These are phyloP conservation scores for Annona cherimola DNA, from an alignment of 164 flowering plant genomes.

Conservation along the genomic window DNA sequence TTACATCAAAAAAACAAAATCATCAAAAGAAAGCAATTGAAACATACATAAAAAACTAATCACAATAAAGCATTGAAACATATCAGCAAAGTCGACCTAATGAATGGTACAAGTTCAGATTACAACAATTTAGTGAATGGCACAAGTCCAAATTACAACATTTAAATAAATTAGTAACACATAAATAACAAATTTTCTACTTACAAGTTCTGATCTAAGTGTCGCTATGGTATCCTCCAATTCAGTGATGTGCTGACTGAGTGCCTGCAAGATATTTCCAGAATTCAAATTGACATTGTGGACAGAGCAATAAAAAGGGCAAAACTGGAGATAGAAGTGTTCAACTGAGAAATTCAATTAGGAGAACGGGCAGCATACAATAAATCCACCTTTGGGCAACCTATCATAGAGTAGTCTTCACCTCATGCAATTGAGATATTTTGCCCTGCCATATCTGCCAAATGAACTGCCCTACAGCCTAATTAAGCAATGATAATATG, in stretches of 20 bases:
- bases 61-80: too few species aligned
- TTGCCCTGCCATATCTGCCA: too few species aligned
- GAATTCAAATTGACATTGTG: neutral
- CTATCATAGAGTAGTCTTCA: neutral
- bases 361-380: neutral
- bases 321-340: neutral
- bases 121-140: neutral
- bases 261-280: slow-evolving; percentile 57
- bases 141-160: neutral
- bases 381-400: neutral
- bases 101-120: neutral
- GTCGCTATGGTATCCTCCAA: slow-evolving; percentile 70
- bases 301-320: neutral
- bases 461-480: too few species aligned
- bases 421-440: too few species aligned
- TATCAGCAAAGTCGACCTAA: too few species aligned
- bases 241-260: slow-evolving; percentile 84
- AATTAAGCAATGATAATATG: too few species aligned
- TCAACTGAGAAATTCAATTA: neutral
- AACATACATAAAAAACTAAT: too few species aligned
- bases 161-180: too few species aligned
- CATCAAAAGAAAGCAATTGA: neutral
- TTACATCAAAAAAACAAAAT: neutral
- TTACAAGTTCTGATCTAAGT: slow-evolving; percentile 63
- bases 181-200: slow-evolving; percentile 16